phyloP scores from a whole-genome alignment of 257 asterid species.

The Petunia secreta region DNA sequence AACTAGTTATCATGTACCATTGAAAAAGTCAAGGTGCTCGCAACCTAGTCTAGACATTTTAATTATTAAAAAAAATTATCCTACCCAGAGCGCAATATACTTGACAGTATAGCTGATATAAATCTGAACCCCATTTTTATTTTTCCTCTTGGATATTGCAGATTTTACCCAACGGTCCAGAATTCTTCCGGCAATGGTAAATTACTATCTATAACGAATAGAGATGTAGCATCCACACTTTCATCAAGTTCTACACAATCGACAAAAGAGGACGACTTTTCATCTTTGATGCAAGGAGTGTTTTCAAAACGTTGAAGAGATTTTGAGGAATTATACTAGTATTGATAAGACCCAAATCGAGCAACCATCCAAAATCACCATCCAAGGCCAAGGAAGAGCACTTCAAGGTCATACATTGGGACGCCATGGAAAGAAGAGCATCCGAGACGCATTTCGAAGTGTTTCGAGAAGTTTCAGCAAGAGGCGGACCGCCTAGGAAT shows the following conservation, averaged over 20 bases:
- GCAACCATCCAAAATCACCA: no score
- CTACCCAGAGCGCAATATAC: neutral
- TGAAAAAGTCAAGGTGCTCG: no score
- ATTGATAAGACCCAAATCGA: no score
- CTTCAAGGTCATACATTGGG: no score
- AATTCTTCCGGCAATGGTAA: conserved; percentile 54
- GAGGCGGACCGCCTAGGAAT: no score
- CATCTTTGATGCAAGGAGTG: conserved; percentile 88
- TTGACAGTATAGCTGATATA: neutral
- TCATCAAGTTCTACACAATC: conserved; percentile 58
- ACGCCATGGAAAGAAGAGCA: no score
- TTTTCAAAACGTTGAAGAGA: conserved; percentile 64
- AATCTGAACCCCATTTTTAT: neutral
- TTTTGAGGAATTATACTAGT: neutral
- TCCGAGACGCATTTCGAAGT: no score
- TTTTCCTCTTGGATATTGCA: conserved; percentile 36
- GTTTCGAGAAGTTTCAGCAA: no score
- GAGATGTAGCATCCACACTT: conserved; percentile 46
- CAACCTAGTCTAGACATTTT: no score
- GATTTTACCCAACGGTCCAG: conserved; percentile 52
- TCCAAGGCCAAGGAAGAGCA: no score
- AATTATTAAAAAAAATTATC: no score
- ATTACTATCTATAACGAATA: conserved; percentile 44
- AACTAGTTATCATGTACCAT: no score
- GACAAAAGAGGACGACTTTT: conserved; percentile 80